These are phyloP conservation scores for Globomyces pollinis-pini DNA, from an alignment of 192 early-diverging fungal genomes.

Conservation along the genomic window DNA sequence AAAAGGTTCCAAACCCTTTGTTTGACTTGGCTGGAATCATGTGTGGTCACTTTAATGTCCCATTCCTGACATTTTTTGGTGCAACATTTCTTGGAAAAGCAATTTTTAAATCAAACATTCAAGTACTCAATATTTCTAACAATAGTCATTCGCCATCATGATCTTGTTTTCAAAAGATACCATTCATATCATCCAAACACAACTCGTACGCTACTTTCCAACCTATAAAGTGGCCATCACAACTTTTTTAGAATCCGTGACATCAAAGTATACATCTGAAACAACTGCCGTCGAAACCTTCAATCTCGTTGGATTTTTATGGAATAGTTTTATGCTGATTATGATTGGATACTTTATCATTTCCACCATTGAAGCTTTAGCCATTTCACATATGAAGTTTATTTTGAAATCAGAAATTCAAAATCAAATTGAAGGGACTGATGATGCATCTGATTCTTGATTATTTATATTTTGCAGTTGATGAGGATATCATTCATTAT, in stretches of 20 bases:
- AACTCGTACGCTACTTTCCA: too few species aligned
- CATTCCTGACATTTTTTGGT: constrained; percentile 91
- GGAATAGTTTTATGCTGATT: constrained; percentile 69
- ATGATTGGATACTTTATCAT: constrained; percentile 84
- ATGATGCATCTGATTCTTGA: not conserved
- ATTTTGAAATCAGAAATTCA: not conserved
- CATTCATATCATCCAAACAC: too few species aligned
- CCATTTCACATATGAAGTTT: constrained; percentile 58
- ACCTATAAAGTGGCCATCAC: not conserved
- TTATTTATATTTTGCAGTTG: not conserved
- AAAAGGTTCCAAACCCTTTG: constrained; percentile 91
- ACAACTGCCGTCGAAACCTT: constrained; percentile 32
- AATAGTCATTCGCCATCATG: constrained; percentile 65
- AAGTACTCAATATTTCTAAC: constrained; percentile 42
- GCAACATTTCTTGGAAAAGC: constrained; percentile 94
- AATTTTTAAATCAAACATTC: constrained; percentile 76
- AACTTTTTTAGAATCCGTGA: constrained; percentile 15
- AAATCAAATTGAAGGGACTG: not conserved
- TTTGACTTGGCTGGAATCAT: constrained; percentile 96
- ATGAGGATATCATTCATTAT: not conserved
- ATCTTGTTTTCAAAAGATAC: constrained; percentile 76
- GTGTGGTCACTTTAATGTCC: constrained; percentile 84
- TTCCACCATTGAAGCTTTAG: constrained; percentile 76
- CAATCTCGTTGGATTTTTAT: constrained; percentile 54
- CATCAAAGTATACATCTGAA: constrained; percentile 64